phyloP scores from a whole-genome alignment of 192 early-diverging fungal genomes.

The Kickxella alabastrina region DNA sequence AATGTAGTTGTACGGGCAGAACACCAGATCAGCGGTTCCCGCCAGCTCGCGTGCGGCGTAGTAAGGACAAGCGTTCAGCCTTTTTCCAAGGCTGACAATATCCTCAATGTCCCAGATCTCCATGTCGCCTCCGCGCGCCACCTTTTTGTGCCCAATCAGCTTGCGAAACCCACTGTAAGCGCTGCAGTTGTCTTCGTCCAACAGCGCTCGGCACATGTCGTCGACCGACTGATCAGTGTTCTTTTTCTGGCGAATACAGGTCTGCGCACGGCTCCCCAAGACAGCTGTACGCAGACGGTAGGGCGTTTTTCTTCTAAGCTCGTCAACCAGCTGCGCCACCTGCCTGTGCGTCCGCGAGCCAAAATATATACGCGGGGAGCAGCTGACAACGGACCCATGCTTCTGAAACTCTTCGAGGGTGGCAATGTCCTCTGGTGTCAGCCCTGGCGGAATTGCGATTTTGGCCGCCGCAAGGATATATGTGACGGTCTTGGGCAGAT shows the following conservation, averaged over 20 bases:
- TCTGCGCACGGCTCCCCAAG: conserved; percentile 52
- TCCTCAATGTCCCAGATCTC: conserved; percentile 64
- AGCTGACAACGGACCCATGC: too few relatives aligned
- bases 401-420: conserved; percentile 10
- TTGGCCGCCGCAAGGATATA: conserved; percentile 11
- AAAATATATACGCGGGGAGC: conserved; percentile 52
- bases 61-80: conserved; percentile 53
- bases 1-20: conserved; percentile 67
- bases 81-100: conserved; percentile 40
- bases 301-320: conserved; percentile 54
- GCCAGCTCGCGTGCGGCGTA: conserved; percentile 52
- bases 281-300: conserved; percentile 55
- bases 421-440: conserved; percentile 11
- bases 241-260: conserved; percentile 47
- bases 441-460: conserved; percentile 6
- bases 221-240: conserved; percentile 29
- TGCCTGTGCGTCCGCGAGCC: conserved; percentile 60
- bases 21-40: conserved; percentile 53
- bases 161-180: conserved; percentile 1
- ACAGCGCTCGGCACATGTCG: conserved; percentile 27
- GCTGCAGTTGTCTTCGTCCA: conserved; percentile 29
- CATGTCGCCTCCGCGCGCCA: conserved; percentile 8
- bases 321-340: conserved; percentile 54
- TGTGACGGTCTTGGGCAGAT: conserved; percentile 10
- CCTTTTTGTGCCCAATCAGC: neutral